phyloP scores from a whole-genome alignment of 257 asterid species.

The Fraxinus americana region DNA sequence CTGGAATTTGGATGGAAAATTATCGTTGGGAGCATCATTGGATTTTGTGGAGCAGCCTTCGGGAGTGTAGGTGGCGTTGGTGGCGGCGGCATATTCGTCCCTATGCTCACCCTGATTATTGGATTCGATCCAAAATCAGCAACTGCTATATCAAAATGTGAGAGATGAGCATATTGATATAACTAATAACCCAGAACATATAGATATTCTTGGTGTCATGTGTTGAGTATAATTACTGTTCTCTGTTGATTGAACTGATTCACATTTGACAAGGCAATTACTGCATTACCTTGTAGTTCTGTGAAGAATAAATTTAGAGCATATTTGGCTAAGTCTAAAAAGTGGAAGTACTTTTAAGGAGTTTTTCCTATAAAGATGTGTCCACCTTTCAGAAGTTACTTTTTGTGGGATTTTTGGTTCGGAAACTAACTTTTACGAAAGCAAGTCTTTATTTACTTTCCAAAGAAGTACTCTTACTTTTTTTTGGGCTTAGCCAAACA shows the following conservation, averaged over 20 bases:
- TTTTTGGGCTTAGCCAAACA: background rate
- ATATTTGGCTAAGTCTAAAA: background rate
- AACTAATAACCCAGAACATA: background rate
- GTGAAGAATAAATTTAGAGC: background rate
- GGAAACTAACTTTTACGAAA: background rate
- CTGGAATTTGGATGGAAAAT: conserved; percentile 75
- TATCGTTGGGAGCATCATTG: conserved; percentile 72
- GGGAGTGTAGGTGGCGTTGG: conserved; percentile 99
- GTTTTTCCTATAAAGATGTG: background rate
- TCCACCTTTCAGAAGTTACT: background rate
- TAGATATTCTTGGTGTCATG: background rate
- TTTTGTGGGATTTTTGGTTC: background rate
- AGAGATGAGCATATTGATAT: conserved; percentile 27
- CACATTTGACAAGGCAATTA: background rate
- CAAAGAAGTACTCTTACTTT: background rate
- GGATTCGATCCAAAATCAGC: conserved; percentile 97
- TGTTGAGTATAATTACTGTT: background rate
- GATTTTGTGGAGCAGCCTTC: conserved; percentile 95
- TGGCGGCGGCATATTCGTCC: conserved; percentile 96
- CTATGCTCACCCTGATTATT: conserved; percentile 83
- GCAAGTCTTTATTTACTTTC: background rate
- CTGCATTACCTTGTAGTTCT: background rate
- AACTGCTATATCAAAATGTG: conserved; percentile 95
- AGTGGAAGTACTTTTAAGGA: background rate
- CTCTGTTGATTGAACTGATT: conserved; percentile 5